Evolutionary conservation across 345 rosid genomes (phyloP), one percentile per base, ranked within the genome.

Genomic region (Passiflora organensis): DNA sequence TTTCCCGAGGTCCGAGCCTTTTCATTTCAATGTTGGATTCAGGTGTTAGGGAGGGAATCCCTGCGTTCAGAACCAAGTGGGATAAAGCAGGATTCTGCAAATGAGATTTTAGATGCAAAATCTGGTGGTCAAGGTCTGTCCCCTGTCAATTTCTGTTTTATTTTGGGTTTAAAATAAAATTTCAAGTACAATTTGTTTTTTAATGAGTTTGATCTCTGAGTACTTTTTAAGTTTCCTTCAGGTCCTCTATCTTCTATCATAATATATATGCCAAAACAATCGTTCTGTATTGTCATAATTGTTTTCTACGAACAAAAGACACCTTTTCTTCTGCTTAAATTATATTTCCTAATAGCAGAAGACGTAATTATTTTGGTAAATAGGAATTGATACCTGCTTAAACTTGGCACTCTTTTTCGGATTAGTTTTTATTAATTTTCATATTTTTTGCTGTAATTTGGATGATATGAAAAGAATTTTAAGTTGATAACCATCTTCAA

Each of bases 11-110:
- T 14, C 8, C 49, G 17, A 53, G 48, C 15, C 44, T 48, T 17
- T 15, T 48, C 14, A 53, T 38, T 25, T 13, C 53, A 46, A n/a
- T 55, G 23, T 32, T 59, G 32, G 13, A 18, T 68, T 63, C 56
- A 88, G 96, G 83, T 52, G 47, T 0, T 67, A 36, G 94, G 89
- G 51, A 83, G 78, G 60, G 83, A 79, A 53, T 70, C 86, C 13
- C 17, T 71, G 59, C 77, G 59, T 23, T 64, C 63, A 13, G 78
- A 70, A 50, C 43, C 47, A 58, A 42, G 53, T 23, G 73, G 53
- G 17, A 72, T 50, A 58, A 71, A 58, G 60, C 81, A 69, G 59
- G 81, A 77, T 53, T 64, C 62, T 28, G 55, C 70, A 19, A 55
- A 46, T 51, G 82, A 68, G 44, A 52, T 67, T 11, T 73, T 75